Evolutionary conservation across 139 green algal species (phyloP), one percentile per base, ranked within the genome.

Genomic region (Asterochloris sp.): DNA sequence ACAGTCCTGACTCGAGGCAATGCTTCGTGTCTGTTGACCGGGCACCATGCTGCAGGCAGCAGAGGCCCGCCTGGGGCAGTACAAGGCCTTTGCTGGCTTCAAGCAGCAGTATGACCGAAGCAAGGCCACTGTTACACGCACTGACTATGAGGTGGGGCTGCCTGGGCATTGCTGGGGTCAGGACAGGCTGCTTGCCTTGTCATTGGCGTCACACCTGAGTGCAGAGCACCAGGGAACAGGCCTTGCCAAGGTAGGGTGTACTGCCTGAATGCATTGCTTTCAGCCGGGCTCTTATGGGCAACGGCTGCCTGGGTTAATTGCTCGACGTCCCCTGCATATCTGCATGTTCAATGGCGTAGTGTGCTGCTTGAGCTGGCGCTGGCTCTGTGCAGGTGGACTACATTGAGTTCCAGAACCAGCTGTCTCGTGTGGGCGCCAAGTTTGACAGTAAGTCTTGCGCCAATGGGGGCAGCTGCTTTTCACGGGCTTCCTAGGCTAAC

Each of bases 331-430:
- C 64, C 27, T 75, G 63, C 27, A 23, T 74, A 13, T 15, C 16
- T 23, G 63, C 13, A 75, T 27, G 26, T 19, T 63, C 14, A 62
- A 62, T 6, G n/a, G n/a, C 12, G 4, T 8, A 54, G 23, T 15
- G 28, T 2, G 66, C 1, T 68, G 78, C 23, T 78, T 16, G 0
- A 38, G 69, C 28, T 76, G 14, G 10, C 13, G 12, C 79, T 73
- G 85, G 92, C 90, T 94, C 28, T 94, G 93, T 69, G 92, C 38
- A 96, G 83, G 89, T 96, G 11, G 93, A 96, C 82, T 94, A 95
- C 82, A 89, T 90, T 62, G 82, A 87, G 66, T 88, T 82, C 63
- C 94, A 94, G 74, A 88, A 87, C 61, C 85, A 88, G 82, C 86
- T 96, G 26, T 83, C 88, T 21, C 81, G 85, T 69, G 79, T 93